Evolutionary conservation across 1,284 basidiomycete genomes (phyloP).

Genomic region (Apiotrichum laibachii): DNA sequence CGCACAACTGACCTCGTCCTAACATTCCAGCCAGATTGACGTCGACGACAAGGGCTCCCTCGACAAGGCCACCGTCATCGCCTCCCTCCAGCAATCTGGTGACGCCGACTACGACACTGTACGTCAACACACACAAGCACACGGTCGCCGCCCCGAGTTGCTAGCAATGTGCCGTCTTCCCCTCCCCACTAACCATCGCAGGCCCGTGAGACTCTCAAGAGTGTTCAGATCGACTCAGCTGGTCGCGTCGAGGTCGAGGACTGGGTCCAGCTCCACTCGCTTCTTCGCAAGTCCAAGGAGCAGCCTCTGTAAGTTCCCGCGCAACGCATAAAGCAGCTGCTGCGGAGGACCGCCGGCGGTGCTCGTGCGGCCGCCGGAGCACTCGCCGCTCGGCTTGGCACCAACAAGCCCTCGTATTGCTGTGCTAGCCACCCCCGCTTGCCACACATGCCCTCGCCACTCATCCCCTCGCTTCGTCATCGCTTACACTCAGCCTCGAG

Average conservation of each 20-base stretch:
- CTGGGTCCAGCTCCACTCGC: slow-evolving; percentile 68
- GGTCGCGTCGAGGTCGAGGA: slow-evolving; percentile 97
- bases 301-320: slow-evolving; percentile 39
- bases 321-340: not conserved
- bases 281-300: slow-evolving; percentile 38
- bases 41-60: slow-evolving; percentile 82
- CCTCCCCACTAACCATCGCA: slow-evolving; percentile 11
- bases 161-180: no score
- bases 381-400: no score
- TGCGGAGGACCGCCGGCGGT: not conserved
- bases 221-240: slow-evolving; percentile 88
- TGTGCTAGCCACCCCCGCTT: no score
- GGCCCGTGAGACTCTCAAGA: slow-evolving; percentile 75
- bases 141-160: no score
- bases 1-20: not conserved
- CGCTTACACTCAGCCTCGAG: slow-evolving; percentile 55
- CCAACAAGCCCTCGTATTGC: not conserved
- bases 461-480: no score
- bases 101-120: slow-evolving; percentile 85
- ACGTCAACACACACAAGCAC: slow-evolving; percentile 40
- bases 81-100: slow-evolving; percentile 69
- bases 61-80: slow-evolving; percentile 76
- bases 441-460: no score
- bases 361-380: no score
- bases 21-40: slow-evolving; percentile 63